phyloP scores from a whole-genome alignment of 2,329 filamentous ascomycete species.

The Monosporascus cannonballus region DNA sequence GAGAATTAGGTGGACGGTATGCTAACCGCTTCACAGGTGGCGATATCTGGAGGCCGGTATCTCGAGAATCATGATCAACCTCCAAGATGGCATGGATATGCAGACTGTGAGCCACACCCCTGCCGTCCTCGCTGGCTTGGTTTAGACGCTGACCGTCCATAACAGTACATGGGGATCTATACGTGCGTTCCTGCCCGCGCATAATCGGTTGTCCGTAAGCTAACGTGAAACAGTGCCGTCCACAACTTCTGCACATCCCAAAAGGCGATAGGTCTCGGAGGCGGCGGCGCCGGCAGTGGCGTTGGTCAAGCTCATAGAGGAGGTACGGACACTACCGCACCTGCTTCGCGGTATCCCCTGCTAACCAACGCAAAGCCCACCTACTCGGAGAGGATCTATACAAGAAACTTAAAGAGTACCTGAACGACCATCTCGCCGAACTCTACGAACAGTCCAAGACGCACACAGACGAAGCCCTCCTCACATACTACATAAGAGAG shows the following conservation, averaged over 20 bases:
- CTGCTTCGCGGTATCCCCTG: conserved; percentile 3
- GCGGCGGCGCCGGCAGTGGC: conserved; percentile 29
- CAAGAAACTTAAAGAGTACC: conserved; percentile 80
- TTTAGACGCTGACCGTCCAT: conserved; percentile 6
- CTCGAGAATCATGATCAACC: conserved; percentile 85
- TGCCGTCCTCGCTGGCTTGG: background rate
- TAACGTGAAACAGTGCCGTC: conserved; percentile 60
- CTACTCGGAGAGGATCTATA: conserved; percentile 95
- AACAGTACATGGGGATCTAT: conserved; percentile 90
- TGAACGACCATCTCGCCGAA: conserved; percentile 67
- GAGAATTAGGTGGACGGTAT: conserved; percentile 6
- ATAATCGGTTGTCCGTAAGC: conserved; percentile 9
- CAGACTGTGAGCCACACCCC: conserved; percentile 54
- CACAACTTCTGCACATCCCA: conserved; percentile 99
- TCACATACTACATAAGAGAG: conserved; percentile 91
- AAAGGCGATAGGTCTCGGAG: conserved; percentile 66
- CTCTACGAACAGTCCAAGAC: conserved; percentile 68
- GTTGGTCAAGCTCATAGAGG: conserved; percentile 59
- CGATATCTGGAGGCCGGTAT: conserved; percentile 82
- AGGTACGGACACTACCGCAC: conserved; percentile 41
- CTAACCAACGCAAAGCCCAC: conserved; percentile 57
- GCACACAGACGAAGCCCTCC: conserved; percentile 83
- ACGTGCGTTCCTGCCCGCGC: conserved; percentile 50
- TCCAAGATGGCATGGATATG: conserved; percentile 91
- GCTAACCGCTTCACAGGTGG: conserved; percentile 56